Conservation (phyloP, 805 yeast genomes). For the Naumovozyma dairenensis region DNA sequence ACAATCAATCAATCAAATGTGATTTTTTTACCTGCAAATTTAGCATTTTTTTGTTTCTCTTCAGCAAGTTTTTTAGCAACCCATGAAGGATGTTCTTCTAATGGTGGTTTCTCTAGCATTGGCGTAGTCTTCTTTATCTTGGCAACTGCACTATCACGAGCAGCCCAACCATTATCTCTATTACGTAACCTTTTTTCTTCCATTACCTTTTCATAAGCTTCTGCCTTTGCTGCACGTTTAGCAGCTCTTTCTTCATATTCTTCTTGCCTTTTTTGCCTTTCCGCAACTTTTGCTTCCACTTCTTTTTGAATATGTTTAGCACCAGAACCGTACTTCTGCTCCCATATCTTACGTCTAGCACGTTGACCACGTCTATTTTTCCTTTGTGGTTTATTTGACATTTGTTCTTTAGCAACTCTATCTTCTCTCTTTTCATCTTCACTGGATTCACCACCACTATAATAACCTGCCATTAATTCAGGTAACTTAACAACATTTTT, state of each 20-base stretch:
- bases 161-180: neutral
- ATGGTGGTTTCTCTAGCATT: too few relatives aligned
- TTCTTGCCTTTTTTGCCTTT: constrained; percentile 46
- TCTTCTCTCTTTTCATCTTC: constrained; percentile 41
- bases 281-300: constrained; percentile 41
- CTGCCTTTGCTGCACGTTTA: constrained; percentile 46
- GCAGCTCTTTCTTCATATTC: constrained; percentile 68
- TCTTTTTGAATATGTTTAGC: constrained; percentile 81
- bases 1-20: constrained; percentile 43
- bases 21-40: constrained; percentile 79
- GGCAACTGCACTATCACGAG: constrained; percentile 15
- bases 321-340: constrained; percentile 65
- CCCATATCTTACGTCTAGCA: constrained; percentile 96
- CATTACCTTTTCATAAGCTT: neutral
- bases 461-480: constrained; percentile 66
- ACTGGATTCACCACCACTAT: constrained; percentile 68
- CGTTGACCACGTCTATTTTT: constrained; percentile 95
- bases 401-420: constrained; percentile 34
- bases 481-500: constrained; percentile 49
- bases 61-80: constrained; percentile 73
- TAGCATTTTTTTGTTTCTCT: constrained; percentile 50
- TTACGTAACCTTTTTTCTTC: neutral
- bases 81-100: constrained; percentile 87
- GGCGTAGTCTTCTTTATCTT: constrained; percentile 3
- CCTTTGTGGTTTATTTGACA: constrained; percentile 36